Percentiles rank a stretch among this genome's conserved stretches.
Evolutionary conservation across 306 rosid genomes (phyloP).

Genomic region (Trichosanthes cucumerina): DNA sequence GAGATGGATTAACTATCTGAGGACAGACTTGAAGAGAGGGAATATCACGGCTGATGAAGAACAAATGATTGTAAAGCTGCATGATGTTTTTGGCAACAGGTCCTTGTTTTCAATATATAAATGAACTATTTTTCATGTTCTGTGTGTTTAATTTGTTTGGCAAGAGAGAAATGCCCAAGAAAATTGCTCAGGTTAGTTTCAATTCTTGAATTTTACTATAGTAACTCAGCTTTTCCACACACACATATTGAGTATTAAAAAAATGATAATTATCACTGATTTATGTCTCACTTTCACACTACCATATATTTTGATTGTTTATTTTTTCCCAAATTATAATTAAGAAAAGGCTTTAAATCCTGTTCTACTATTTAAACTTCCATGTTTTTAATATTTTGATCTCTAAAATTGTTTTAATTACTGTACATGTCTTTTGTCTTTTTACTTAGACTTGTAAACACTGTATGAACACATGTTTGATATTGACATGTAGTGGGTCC

Average conservation of each 20-base stretch:
- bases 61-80: slow-evolving; percentile 39
- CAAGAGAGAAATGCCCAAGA: not conserved
- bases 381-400: no score
- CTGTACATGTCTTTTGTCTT: not conserved
- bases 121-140: not conserved
- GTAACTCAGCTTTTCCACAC: not conserved
- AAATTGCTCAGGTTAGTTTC: not conserved
- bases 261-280: no score
- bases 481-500: not conserved
- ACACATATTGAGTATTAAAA: no score
- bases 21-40: not conserved
- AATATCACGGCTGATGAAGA: slow-evolving; percentile 46
- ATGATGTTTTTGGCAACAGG: slow-evolving; percentile 41
- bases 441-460: no score
- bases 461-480: not conserved
- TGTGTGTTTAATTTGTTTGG: not conserved
- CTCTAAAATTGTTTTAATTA: no score
- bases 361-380: no score
- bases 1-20: slow-evolving; percentile 8
- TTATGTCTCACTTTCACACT: no score
- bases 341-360: no score
- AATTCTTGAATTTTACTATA: not conserved
- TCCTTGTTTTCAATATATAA: not conserved
- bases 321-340: no score
- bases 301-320: no score